Evolutionary conservation across 2,329 filamentous ascomycete genomes (phyloP).

Genomic region (Fusarium anguioides): DNA sequence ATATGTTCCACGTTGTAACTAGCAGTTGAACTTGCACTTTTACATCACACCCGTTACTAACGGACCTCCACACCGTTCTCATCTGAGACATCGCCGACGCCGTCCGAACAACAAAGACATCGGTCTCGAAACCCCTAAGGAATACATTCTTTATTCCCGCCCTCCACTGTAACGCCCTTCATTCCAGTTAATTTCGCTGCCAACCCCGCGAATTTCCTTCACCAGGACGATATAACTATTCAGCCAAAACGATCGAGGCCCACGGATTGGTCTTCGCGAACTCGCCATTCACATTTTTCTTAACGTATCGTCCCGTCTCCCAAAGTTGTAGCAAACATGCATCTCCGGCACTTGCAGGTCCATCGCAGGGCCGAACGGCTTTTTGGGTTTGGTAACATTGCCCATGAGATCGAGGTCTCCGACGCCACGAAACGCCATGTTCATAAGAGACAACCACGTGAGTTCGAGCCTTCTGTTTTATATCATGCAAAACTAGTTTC

Average conservation of each 20-base stretch:
- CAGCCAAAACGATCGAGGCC: not conserved
- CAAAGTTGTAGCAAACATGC: slow-evolving; percentile 44
- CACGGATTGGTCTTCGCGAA: not conserved
- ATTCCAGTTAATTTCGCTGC: slow-evolving; percentile 45
- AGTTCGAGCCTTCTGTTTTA: not conserved
- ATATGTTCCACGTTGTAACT: slow-evolving; percentile 22
- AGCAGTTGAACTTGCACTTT: slow-evolving; percentile 20
- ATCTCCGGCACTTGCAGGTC: slow-evolving; percentile 44
- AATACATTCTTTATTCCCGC: slow-evolving; percentile 45
- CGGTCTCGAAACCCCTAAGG: slow-evolving; percentile 38
- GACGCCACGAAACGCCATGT: slow-evolving; percentile 23
- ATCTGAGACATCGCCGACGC: slow-evolving; percentile 44
- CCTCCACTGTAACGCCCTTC: slow-evolving; percentile 37
- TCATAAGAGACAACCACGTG: slow-evolving; percentile 29
- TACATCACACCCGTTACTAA: slow-evolving; percentile 19
- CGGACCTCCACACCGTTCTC: slow-evolving; percentile 8
- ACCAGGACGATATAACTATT: slow-evolving; percentile 35
- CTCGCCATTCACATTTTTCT: not conserved
- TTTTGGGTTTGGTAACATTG: slow-evolving; percentile 45
- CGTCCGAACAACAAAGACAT: slow-evolving; percentile 36
- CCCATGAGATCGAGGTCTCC: slow-evolving; percentile 32
- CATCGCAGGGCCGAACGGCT: slow-evolving; percentile 45
- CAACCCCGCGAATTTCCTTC: slow-evolving; percentile 34
- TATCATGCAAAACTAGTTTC: not conserved
- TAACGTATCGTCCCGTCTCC: not conserved